Conservation (phyloP, 805 yeast species). For the Kluyveromyces nonfermentans region DNA sequence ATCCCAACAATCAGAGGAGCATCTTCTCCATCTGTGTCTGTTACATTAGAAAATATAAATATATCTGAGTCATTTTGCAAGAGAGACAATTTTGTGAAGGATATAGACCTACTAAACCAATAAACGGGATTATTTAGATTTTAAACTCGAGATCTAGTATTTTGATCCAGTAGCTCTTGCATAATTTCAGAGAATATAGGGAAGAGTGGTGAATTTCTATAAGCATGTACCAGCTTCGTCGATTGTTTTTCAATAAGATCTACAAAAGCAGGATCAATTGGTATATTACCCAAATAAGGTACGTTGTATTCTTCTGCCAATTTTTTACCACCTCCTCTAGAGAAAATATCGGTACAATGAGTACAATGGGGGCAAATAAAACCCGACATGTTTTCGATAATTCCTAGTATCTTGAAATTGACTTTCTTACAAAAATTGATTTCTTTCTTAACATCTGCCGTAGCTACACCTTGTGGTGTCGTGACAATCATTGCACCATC, state of each 20-base stretch:
- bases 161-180: conserved; percentile 26
- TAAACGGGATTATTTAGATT: background rate
- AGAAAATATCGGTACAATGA: conserved; percentile 86
- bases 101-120: background rate
- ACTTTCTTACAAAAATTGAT: conserved; percentile 87
- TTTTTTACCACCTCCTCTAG: conserved; percentile 81
- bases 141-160: conserved; percentile 17
- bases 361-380: conserved; percentile 90
- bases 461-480: conserved; percentile 89
- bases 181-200: conserved; percentile 41
- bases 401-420: conserved; percentile 67
- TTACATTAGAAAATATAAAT: conserved; percentile 12
- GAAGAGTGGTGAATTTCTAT: conserved; percentile 25
- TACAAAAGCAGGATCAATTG: conserved; percentile 88
- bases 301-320: conserved; percentile 56
- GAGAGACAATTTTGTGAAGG: background rate
- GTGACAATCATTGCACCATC: conserved; percentile 95
- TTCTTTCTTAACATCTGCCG: conserved; percentile 92
- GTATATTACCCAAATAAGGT: conserved; percentile 75
- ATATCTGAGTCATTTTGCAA: conserved; percentile 7
- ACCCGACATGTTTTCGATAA: conserved; percentile 95
- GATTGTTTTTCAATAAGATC: conserved; percentile 65
- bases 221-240: conserved; percentile 30
- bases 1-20: conserved; percentile 6
- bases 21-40: conserved; percentile 11